Percentiles rank a stretch among this genome's conserved stretches.
Conservation (phyloP, 2,329 filamentous ascomycete species). For the Parastagonospora nodorum region DNA sequence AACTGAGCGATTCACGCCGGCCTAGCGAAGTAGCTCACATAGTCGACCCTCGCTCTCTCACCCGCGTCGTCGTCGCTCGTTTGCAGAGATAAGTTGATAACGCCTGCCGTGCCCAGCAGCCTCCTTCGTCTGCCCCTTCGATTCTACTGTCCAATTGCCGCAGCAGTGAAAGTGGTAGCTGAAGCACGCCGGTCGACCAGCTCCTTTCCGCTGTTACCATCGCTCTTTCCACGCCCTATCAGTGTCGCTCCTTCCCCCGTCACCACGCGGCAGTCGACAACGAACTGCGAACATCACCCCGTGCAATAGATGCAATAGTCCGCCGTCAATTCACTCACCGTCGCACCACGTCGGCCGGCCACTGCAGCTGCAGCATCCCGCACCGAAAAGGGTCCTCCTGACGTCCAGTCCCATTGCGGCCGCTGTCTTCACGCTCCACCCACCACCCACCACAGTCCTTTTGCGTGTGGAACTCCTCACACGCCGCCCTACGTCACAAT, state of each 20-base stretch:
- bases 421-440: conserved; percentile 2
- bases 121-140: conserved; percentile 12
- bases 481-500: conserved; percentile 22
- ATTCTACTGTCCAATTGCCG: conserved; percentile 1
- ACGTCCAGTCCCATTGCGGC: conserved; percentile 6
- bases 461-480: conserved; percentile 10
- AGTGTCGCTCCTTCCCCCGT: conserved; percentile 17
- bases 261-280: neutral
- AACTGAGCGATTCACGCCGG: conserved; percentile 23
- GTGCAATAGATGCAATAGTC: too few relatives aligned
- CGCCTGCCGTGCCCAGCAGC: conserved; percentile 2
- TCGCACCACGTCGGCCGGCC: conserved; percentile 14
- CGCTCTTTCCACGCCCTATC: neutral
- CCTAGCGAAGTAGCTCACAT: conserved; percentile 10
- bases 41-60: conserved; percentile 8
- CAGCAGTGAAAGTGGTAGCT: conserved; percentile 17
- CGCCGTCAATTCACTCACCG: neutral
- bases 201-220: conserved; percentile 8
- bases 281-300: conserved; percentile 3
- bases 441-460: conserved; percentile 12
- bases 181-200: conserved; percentile 22
- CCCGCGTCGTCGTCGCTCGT: conserved; percentile 7
- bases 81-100: neutral
- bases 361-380: conserved; percentile 18
- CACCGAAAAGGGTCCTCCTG: conserved; percentile 12